Conservation (phyloP, 2,329 filamentous ascomycete genomes). For the Neofusicoccum parvum region DNA sequence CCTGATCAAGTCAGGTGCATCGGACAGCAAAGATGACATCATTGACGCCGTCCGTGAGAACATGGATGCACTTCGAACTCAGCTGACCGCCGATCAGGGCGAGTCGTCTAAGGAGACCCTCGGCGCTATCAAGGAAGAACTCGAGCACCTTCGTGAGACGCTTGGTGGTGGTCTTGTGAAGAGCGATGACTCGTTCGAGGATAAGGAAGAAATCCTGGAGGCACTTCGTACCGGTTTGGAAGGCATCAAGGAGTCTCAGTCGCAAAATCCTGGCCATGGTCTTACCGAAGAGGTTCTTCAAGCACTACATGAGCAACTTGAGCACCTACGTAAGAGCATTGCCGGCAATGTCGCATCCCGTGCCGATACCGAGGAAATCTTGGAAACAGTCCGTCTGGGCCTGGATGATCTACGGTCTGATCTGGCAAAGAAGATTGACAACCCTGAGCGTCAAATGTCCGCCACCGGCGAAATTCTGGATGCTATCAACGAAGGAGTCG, state of each 20-base stretch:
- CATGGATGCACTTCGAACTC: conserved; percentile 46
- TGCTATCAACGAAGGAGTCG: conserved; percentile 69
- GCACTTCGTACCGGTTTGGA: conserved; percentile 40
- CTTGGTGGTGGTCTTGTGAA: conserved; percentile 46
- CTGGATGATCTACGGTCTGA: conserved; percentile 54
- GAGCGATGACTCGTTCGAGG: conserved; percentile 30
- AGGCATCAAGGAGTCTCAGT: conserved; percentile 32
- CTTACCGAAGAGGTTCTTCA: conserved; percentile 56
- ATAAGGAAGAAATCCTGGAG: conserved; percentile 47
- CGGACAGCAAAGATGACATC: conserved; percentile 65
- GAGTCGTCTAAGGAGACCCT: conserved; percentile 45
- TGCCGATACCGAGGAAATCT: conserved; percentile 51
- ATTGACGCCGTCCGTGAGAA: conserved; percentile 64
- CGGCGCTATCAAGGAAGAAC: conserved; percentile 45
- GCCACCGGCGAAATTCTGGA: conserved; percentile 63
- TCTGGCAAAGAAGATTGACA: conserved; percentile 56
- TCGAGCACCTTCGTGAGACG: conserved; percentile 47
- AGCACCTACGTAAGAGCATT: conserved; percentile 49
- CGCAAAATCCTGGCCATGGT: conserved; percentile 23
- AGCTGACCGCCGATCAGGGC: conserved; percentile 42
- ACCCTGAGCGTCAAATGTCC: conserved; percentile 55
- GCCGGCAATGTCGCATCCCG: conserved; percentile 42
- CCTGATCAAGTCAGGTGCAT: conserved; percentile 50
- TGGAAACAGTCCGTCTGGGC: conserved; percentile 52
- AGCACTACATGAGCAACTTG: conserved; percentile 53